Evolutionary conservation across 495 filamentous ascomycete species (phyloP).

Genomic region (Xeromyces bisporus): DNA sequence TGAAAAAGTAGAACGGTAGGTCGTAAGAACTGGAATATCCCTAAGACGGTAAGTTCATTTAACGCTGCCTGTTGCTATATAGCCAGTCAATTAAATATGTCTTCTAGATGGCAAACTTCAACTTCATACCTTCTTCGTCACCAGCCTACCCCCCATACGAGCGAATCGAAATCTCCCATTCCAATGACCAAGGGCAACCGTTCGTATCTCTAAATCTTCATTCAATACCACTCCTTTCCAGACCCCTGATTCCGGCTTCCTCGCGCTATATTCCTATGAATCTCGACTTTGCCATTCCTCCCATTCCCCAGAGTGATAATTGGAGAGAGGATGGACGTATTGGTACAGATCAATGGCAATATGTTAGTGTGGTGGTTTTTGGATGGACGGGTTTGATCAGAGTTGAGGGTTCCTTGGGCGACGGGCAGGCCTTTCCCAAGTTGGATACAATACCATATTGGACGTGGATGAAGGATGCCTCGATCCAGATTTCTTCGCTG

Average conservation of each 20-base stretch:
- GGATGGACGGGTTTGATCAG: not conserved
- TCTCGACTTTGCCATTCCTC: not conserved
- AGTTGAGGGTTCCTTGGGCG: not conserved
- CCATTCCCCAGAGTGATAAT: constrained; percentile 1
- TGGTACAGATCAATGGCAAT: not conserved
- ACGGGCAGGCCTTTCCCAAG: not conserved
- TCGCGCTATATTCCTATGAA: not conserved
- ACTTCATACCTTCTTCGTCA: not conserved
- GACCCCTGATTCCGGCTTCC: not conserved
- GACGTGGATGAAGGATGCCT: constrained; percentile 1
- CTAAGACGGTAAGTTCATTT: not conserved
- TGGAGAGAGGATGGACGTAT: constrained; percentile 1
- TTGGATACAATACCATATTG: not conserved
- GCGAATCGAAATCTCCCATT: not conserved
- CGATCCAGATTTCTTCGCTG: too few relatives aligned
- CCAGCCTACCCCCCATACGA: not conserved
- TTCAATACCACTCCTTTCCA: not conserved
- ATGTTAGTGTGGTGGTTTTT: not conserved
- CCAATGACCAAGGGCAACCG: not conserved
- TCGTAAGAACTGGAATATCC: constrained; percentile 1
- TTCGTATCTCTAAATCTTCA: not conserved
- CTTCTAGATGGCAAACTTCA: not conserved
- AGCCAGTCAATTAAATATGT: too few relatives aligned
- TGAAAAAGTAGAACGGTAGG: not conserved
- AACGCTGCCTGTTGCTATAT: not conserved